These are phyloP conservation scores for Domatiomyces globalis DNA, from an alignment of 2,329 filamentous ascomycete species.

Conservation along the genomic window DNA sequence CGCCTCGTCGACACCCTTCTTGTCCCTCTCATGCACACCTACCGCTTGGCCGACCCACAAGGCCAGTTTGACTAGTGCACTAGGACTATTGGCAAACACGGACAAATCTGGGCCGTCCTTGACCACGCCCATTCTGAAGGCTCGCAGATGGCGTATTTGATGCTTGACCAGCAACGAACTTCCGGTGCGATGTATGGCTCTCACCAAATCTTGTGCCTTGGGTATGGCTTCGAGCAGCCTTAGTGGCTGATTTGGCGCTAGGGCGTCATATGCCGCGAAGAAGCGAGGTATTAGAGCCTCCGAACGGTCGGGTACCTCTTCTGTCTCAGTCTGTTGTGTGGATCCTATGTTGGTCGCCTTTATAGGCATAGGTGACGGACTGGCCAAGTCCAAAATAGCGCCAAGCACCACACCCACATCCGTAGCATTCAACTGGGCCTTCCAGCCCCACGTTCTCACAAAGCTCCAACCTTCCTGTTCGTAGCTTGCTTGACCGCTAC, in stretches of 20 bases:
- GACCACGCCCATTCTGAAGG: slow-evolving; percentile 90
- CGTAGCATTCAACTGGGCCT: slow-evolving; percentile 79
- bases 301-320: slow-evolving; percentile 13
- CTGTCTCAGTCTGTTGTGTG: slow-evolving; percentile 7
- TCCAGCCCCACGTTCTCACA: slow-evolving; percentile 94
- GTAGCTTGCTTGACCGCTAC: slow-evolving; percentile 53
- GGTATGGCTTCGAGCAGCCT: slow-evolving; percentile 61
- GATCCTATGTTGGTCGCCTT: slow-evolving; percentile 4
- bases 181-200: slow-evolving; percentile 84
- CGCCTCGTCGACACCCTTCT: slow-evolving; percentile 51
- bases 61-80: slow-evolving; percentile 82
- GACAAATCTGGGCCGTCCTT: slow-evolving; percentile 84
- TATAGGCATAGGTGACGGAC: slow-evolving; percentile 4
- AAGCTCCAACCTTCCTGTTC: slow-evolving; percentile 93
- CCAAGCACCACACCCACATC: slow-evolving; percentile 90
- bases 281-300: slow-evolving; percentile 33
- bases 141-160: slow-evolving; percentile 79
- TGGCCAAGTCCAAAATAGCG: slow-evolving; percentile 79
- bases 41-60: slow-evolving; percentile 91
- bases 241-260: slow-evolving; percentile 31
- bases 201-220: slow-evolving; percentile 75
- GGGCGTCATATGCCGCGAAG: slow-evolving; percentile 46
- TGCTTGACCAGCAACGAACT: slow-evolving; percentile 84
- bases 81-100: slow-evolving; percentile 75
- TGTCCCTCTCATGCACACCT: slow-evolving; percentile 70